Conservation (phyloP, 2,329 filamentous ascomycete genomes). For the Plectosphaerella sp. region DNA sequence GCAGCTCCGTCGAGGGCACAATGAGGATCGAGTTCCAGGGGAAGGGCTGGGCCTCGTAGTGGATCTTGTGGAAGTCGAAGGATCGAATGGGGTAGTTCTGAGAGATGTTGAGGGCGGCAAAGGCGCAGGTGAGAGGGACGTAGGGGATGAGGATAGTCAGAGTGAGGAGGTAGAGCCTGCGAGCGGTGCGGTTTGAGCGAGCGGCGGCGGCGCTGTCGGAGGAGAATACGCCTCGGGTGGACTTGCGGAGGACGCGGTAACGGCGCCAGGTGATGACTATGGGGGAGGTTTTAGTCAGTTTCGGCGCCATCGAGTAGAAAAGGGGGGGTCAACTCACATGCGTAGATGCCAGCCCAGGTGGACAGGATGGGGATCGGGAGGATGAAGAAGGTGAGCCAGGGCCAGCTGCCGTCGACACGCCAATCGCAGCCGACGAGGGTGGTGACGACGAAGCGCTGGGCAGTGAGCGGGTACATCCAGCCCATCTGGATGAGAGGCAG, state of each 20-base stretch:
- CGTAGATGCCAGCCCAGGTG: conserved; percentile 38
- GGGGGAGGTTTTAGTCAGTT: not conserved
- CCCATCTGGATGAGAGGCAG: conserved; percentile 44
- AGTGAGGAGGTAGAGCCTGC: conserved; percentile 52
- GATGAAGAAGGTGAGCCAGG: conserved; percentile 43
- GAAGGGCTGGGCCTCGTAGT: conserved; percentile 27
- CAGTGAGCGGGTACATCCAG: conserved; percentile 42
- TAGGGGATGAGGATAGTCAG: conserved; percentile 47
- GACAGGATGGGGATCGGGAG: conserved; percentile 39
- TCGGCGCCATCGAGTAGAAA: not conserved
- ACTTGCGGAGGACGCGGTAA: conserved; percentile 40
- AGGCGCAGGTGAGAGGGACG: conserved; percentile 39
- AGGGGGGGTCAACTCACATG: conserved; percentile 32
- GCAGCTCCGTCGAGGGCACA: conserved; percentile 32
- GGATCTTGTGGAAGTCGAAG: conserved; percentile 38
- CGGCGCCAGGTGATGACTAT: conserved; percentile 42
- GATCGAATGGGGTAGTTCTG: conserved; percentile 19
- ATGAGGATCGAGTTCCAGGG: conserved; percentile 46
- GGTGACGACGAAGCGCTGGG: conserved; percentile 43
- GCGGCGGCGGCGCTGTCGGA: conserved; percentile 33
- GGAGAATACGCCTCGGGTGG: conserved; percentile 32
- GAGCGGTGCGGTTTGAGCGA: conserved; percentile 42
- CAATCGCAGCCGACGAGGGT: conserved; percentile 46
- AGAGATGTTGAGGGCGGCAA: conserved; percentile 36
- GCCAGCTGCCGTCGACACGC: conserved; percentile 38